phyloP scores from a whole-genome alignment of 2,329 filamentous ascomycete species.

The Venturia asperata region DNA sequence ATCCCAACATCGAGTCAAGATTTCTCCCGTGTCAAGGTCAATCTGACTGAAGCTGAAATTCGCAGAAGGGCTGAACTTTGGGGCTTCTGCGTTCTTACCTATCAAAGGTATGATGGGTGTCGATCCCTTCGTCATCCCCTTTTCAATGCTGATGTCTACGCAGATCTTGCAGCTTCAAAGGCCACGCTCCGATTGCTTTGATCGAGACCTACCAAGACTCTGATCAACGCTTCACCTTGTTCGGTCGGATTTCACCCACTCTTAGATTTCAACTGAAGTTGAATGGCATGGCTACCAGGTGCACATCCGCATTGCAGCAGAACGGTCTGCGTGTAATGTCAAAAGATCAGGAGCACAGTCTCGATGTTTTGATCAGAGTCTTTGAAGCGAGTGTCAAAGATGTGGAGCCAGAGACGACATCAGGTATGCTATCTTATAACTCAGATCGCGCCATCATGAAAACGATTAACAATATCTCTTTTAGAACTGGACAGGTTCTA shows the following conservation, averaged over 20 bases:
- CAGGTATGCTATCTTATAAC: conserved; percentile 25
- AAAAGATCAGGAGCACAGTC: conserved; percentile 32
- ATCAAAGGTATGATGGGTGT: conserved; percentile 31
- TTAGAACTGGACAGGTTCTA: conserved; percentile 31
- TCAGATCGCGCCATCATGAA: not conserved
- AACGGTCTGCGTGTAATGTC: conserved; percentile 36
- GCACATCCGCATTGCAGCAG: conserved; percentile 32
- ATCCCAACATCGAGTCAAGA: conserved; percentile 39
- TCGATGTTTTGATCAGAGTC: conserved; percentile 33
- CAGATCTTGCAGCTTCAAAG: conserved; percentile 35
- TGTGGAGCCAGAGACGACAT: conserved; percentile 29
- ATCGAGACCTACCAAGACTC: conserved; percentile 33
- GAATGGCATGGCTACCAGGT: conserved; percentile 32
- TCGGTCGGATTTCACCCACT: conserved; percentile 30
- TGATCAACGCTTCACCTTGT: conserved; percentile 29
- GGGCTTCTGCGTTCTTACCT: conserved; percentile 36
- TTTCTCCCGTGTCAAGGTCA: conserved; percentile 31
- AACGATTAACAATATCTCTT: not conserved
- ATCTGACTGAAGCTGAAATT: conserved; percentile 27
- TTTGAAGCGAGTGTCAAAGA: conserved; percentile 34
- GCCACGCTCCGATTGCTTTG: conserved; percentile 31
- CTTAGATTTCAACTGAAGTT: conserved; percentile 35
- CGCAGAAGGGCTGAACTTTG: conserved; percentile 34
- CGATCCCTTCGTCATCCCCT: not conserved
- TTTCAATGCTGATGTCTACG: not conserved